Percentiles rank a stretch among this genome's conserved stretches.
These are phyloP conservation scores for Xylariomycetidae sp. DNA, from an alignment of 2,329 filamentous ascomycete genomes.

Conservation along the genomic window DNA sequence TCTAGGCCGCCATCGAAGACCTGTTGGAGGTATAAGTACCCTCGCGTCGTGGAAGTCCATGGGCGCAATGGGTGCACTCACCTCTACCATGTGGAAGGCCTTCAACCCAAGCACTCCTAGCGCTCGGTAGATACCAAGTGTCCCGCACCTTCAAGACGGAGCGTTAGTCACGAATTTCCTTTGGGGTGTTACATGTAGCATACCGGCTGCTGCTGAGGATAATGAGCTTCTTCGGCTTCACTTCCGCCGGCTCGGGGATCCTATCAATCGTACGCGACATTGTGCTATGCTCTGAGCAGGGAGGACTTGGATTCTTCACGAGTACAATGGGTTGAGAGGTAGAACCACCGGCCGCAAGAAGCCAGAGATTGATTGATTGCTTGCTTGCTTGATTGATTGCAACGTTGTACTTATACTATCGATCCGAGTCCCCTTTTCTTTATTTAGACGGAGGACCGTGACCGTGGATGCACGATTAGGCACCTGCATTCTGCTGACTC, in stretches of 20 bases:
- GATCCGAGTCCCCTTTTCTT: too few relatives aligned
- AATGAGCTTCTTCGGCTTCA: slow-evolving; percentile 29
- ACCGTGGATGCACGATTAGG: too few relatives aligned
- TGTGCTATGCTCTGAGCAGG: too few relatives aligned
- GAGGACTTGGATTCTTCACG: too few relatives aligned
- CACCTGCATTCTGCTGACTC: too few relatives aligned
- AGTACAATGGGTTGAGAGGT: too few relatives aligned
- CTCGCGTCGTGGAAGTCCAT: slow-evolving; percentile 24
- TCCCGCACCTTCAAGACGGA: slow-evolving; percentile 29
- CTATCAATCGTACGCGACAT: slow-evolving; percentile 31
- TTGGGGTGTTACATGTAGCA: slow-evolving; percentile 1
- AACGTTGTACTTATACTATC: too few relatives aligned
- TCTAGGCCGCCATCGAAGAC: slow-evolving; percentile 23
- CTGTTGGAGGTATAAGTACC: slow-evolving; percentile 25
- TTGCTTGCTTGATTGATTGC: too few relatives aligned
- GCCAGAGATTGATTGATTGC: too few relatives aligned
- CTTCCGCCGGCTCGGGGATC: slow-evolving; percentile 25
- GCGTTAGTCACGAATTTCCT: slow-evolving; percentile 2
- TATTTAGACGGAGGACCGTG: too few relatives aligned
- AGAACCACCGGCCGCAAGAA: too few relatives aligned
- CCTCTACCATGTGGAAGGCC: slow-evolving; percentile 31
- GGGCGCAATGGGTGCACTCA: slow-evolving; percentile 16
- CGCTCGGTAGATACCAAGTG: slow-evolving; percentile 28
- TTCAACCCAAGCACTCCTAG: slow-evolving; percentile 29
- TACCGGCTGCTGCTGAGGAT: slow-evolving; percentile 33